phyloP scores from a whole-genome alignment of 2,329 filamentous ascomycete genomes.

The Hypoxylon sp. region DNA sequence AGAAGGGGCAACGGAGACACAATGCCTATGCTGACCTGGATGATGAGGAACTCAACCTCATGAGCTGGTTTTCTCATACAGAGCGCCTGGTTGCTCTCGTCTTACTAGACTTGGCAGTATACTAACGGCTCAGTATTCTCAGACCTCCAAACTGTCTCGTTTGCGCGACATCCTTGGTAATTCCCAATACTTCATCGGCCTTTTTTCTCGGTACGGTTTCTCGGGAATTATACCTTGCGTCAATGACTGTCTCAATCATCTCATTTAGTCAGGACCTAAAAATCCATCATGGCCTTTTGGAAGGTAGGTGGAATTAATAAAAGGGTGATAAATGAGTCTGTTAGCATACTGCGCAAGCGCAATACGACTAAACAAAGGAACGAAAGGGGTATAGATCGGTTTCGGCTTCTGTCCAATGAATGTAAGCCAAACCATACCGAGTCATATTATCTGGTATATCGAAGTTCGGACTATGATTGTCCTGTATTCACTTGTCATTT shows the following conservation, averaged over 20 bases:
- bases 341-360: background rate
- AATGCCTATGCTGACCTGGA: background rate
- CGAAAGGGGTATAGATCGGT: background rate
- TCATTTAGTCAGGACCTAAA: background rate
- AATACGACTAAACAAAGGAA: background rate
- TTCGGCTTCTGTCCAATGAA: background rate
- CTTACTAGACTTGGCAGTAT: background rate
- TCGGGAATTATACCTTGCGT: background rate
- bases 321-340: background rate
- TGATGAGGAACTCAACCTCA: background rate
- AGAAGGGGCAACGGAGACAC: background rate
- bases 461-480: background rate
- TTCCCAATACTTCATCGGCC: background rate
- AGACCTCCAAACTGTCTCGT: background rate
- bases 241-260: background rate
- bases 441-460: background rate
- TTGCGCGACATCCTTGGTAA: background rate
- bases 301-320: background rate
- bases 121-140: background rate
- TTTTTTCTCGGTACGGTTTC: background rate
- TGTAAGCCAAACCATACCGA: background rate
- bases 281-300: background rate
- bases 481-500: slow-evolving; percentile 41
- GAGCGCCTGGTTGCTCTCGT: background rate
- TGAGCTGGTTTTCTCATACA: background rate